Evolutionary conservation across 106 monocot species (phyloP).

Genomic region (Gastrodia elata): DNA sequence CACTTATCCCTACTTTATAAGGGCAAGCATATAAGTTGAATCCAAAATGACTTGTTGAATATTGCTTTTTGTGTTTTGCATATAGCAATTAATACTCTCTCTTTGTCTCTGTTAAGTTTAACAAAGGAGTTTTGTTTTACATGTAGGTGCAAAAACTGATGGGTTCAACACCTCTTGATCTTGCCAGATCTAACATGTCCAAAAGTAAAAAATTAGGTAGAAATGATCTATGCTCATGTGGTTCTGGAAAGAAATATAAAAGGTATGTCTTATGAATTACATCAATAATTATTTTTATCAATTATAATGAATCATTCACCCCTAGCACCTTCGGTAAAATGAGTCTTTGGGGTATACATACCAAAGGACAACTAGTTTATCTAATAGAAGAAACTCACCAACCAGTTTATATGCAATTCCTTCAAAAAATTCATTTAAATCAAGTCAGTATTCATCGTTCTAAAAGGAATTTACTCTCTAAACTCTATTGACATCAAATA

Average conservation of each 20-base stretch:
- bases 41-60: too few species aligned
- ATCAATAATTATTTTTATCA: not conserved
- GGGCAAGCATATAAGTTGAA: too few species aligned
- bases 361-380: not conserved
- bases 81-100: not conserved
- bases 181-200: conserved; percentile 31
- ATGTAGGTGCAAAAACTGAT: conserved; percentile 92
- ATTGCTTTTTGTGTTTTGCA: not conserved
- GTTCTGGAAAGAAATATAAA: conserved; percentile 91
- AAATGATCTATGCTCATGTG: conserved; percentile 80
- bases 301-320: not conserved
- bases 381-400: not conserved
- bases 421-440: not conserved
- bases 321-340: not conserved
- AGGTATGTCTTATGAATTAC: conserved; percentile 29
- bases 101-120: not conserved
- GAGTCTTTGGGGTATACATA: not conserved
- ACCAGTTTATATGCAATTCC: not conserved
- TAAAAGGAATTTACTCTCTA: not conserved
- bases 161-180: conserved; percentile 85
- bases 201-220: conserved; percentile 66
- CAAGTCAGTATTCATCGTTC: not conserved
- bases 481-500: not conserved
- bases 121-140: not conserved
- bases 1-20: too few species aligned